Evolutionary conservation across 2,329 filamentous ascomycete species (phyloP).

Genomic region (Penicillium sp.): DNA sequence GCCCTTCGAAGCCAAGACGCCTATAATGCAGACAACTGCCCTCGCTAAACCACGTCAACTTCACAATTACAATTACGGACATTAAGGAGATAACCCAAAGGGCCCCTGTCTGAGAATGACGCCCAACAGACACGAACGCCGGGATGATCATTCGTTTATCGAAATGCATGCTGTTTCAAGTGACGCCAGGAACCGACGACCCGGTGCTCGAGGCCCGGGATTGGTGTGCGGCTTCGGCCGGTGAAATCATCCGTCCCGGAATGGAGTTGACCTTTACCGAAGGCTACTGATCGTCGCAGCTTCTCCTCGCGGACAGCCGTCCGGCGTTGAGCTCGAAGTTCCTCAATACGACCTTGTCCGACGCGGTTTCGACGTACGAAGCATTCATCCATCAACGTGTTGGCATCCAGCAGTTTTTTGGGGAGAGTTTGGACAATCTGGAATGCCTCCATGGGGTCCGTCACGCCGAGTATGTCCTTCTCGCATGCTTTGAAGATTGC

Average conservation of each 20-base stretch:
- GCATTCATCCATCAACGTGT: slow-evolving; percentile 75
- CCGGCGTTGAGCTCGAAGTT: slow-evolving; percentile 67
- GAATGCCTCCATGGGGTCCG: slow-evolving; percentile 92
- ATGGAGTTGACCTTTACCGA: slow-evolving; percentile 33
- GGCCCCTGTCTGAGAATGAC: background rate
- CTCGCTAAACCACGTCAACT: slow-evolving; percentile 1
- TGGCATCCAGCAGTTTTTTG: slow-evolving; percentile 75
- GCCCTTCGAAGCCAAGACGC: slow-evolving; percentile 10
- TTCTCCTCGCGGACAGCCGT: slow-evolving; percentile 45
- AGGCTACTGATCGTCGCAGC: slow-evolving; percentile 36
- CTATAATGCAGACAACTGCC: slow-evolving; percentile 11
- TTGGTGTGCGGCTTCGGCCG: slow-evolving; percentile 25
- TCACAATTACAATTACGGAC: slow-evolving; percentile 19
- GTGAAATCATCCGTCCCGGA: slow-evolving; percentile 33
- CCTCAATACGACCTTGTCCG: slow-evolving; percentile 77
- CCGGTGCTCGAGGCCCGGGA: slow-evolving; percentile 30
- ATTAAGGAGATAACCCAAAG: slow-evolving; percentile 6
- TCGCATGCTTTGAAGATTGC: slow-evolving; percentile 90
- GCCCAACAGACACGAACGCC: background rate
- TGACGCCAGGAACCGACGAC: slow-evolving; percentile 35
- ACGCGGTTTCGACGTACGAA: slow-evolving; percentile 77
- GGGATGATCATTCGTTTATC: slow-evolving; percentile 15
- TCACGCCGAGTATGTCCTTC: slow-evolving; percentile 71
- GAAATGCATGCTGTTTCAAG: slow-evolving; percentile 34
- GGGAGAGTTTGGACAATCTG: slow-evolving; percentile 88